Evolutionary conservation across 768 basidiomycete species (phyloP), one percentile per base, ranked within the genome.

Genomic region (Agrocybe chaxingu): DNA sequence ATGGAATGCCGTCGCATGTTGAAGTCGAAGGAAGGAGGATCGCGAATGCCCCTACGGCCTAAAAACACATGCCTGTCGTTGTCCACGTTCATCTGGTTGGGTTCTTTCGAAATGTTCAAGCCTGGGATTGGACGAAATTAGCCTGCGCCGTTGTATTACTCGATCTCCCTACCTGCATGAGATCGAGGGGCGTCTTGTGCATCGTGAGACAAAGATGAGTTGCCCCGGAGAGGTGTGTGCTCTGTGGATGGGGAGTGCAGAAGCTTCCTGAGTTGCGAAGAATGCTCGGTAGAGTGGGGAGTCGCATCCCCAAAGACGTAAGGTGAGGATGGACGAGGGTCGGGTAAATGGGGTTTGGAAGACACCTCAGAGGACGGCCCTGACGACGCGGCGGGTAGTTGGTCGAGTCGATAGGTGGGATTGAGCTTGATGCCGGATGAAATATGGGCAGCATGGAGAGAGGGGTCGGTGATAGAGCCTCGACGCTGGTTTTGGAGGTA

Each of bases 381-480:
- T 31, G 67, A 65, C 16, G 65, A 63, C 24, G 29, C 61, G 58
- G 38, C 62, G 64, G 32, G 67, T 64, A 7, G 50, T 33, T 32
- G 50, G 57, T 36, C 57, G 58, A 24, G 24, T 24, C 63, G 65
- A 56, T 62, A 63, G 35, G 18, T 54, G 39, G 58, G 54, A 60
- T 58, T 61, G 31, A 59, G 54, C 51, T 69, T 70, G 39, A 60
- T 42, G 45, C 47, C 51, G 51, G 50, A 35, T 42, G 42, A 39
- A 0, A 68, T 64, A 3, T 75, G 67, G 24, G 80, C 73, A 52
- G 84, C 82, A 68, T 89, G 87, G 44, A 90, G 75, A 37, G 85
- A 84, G 3, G 89, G 89, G 72, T 92, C 90, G 7, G 89, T 89
- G 62, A 89, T 85, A 1, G 90, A 91, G 52, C 87, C 87, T 51